Conservation (phyloP, 1,284 basidiomycete genomes). For the Cutaneotrichosporon spelunceum region DNA sequence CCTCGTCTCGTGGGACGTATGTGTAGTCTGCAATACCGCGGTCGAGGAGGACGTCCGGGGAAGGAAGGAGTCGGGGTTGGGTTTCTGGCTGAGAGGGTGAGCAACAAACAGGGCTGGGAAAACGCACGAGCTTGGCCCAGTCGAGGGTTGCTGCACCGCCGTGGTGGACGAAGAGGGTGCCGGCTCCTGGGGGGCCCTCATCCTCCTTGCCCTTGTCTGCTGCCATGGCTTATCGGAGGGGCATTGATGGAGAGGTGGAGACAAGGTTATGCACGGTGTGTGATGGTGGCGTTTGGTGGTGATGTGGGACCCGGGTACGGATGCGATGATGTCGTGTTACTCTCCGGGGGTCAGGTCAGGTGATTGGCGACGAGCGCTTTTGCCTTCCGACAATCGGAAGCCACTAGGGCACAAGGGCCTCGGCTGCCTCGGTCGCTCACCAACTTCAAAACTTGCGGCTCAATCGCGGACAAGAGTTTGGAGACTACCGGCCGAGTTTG, state of each 20-base stretch:
- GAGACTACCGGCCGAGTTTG: no score
- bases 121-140: constrained; percentile 26
- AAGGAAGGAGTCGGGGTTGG: constrained; percentile 21
- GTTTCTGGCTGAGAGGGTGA: constrained; percentile 21
- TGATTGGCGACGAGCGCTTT: background rate
- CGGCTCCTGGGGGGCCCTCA: constrained; percentile 36
- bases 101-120: background rate
- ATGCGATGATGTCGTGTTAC: background rate
- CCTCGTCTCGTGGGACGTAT: constrained; percentile 34
- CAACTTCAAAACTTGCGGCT: no score
- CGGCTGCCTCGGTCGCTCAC: no score
- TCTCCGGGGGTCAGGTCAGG: background rate
- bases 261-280: no score
- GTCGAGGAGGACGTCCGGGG: constrained; percentile 47
- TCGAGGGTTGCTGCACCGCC: constrained; percentile 9
- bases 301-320: constrained; percentile 2
- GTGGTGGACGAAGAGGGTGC: constrained; percentile 39
- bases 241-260: constrained; percentile 9
- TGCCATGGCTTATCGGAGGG: constrained; percentile 12
- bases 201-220: constrained; percentile 25
- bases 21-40: constrained; percentile 53
- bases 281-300: background rate
- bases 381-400: no score
- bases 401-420: no score
- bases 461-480: no score